Evolutionary conservation across 441 rosid genomes (phyloP).

Genomic region (Dalechampia spathulata): DNA sequence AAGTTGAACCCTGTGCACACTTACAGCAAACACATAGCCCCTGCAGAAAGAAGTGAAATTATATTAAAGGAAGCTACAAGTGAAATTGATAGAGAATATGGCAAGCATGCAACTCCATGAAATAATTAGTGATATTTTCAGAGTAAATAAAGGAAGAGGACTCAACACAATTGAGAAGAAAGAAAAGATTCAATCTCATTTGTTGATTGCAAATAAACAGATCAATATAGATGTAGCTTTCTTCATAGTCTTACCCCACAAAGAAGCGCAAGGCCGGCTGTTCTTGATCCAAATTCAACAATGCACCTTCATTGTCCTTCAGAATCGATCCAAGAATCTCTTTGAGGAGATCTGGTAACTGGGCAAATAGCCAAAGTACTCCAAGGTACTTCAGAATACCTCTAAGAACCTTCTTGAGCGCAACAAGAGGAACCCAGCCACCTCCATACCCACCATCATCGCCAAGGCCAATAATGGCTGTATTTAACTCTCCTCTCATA

Average conservation of each 20-base stretch:
- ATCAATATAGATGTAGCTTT: slow-evolving; percentile 8
- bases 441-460: slow-evolving; percentile 99
- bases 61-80: slow-evolving; percentile 1
- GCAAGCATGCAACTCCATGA: not conserved
- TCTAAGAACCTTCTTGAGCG: slow-evolving; percentile 92
- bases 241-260: slow-evolving; percentile 70
- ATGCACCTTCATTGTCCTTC: slow-evolving; percentile 96
- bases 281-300: slow-evolving; percentile 96
- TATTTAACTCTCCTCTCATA: slow-evolving; percentile 91
- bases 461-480: slow-evolving; percentile 96
- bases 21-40: slow-evolving; percentile 95
- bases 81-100: not conserved
- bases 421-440: slow-evolving; percentile 99
- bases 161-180: not conserved
- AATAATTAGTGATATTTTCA: not conserved
- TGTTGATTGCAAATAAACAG: not conserved
- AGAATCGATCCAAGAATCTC: slow-evolving; percentile 92
- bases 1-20: slow-evolving; percentile 96
- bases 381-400: slow-evolving; percentile 94
- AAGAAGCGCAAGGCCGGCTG: slow-evolving; percentile 98
- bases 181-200: not conserved
- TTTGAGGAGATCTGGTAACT: slow-evolving; percentile 77
- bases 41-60: slow-evolving; percentile 36
- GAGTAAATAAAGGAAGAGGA: not conserved
- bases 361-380: slow-evolving; percentile 85